Evolutionary conservation across 129 eudicot genomes (phyloP).

Genomic region (Escallonia rubra): DNA sequence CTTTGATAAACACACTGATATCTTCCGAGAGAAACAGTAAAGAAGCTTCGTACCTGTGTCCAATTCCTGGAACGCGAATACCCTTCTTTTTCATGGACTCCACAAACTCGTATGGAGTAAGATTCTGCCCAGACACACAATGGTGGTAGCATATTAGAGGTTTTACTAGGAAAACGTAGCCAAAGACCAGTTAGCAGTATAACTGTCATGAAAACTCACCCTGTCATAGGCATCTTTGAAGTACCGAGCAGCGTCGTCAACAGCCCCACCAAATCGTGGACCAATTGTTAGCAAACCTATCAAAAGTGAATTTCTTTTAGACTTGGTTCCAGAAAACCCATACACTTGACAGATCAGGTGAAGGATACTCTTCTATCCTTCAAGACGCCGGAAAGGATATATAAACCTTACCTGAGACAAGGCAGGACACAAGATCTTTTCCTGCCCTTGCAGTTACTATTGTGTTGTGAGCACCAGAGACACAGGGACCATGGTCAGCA

Average conservation of each 20-base stretch:
- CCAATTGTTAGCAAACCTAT: constrained; percentile 97
- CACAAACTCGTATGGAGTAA: constrained; percentile 89
- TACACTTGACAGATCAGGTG: background rate
- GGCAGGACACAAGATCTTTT: constrained; percentile 93
- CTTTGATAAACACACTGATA: background rate
- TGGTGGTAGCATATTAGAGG: constrained; percentile 14
- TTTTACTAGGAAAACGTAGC: background rate
- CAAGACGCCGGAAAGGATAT: background rate
- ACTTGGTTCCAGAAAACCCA: background rate
- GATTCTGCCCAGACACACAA: constrained; percentile 41
- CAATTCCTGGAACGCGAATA: constrained; percentile 98
- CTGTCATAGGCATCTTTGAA: constrained; percentile 97
- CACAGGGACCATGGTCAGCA: constrained; percentile 99
- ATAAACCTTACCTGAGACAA: constrained; percentile 67
- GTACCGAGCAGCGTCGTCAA: constrained; percentile 98
- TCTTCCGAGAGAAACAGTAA: background rate
- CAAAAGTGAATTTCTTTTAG: constrained; percentile 9
- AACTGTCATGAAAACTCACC: constrained; percentile 37
- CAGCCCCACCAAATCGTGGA: constrained; percentile 98
- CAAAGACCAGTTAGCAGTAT: background rate
- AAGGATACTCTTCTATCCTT: background rate
- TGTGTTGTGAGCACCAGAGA: constrained; percentile 98
- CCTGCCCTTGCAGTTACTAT: constrained; percentile 99
- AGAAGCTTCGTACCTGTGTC: constrained; percentile 66
- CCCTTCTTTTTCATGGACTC: constrained; percentile 99